Base-by-base conservation (phyloP, 1,284 basidiomycete species). In the Moesziomyces antarcticus region DNA sequence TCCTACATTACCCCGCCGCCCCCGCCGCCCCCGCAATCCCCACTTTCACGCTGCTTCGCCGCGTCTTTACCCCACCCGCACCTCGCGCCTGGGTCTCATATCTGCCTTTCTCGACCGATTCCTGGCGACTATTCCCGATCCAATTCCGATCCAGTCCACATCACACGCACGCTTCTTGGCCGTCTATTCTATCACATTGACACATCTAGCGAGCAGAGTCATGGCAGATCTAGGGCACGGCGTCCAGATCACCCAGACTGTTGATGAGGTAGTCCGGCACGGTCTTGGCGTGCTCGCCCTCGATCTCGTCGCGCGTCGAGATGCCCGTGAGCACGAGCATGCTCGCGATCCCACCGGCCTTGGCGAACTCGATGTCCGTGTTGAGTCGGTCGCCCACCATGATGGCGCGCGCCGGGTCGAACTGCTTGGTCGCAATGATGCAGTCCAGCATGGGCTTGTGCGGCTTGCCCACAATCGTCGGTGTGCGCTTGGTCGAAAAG, bases 321-420 rank as follows among this genome's bases (percentile, higher is more conserved):
- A 85, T 82, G 0, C 95, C 96, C n/a, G 94, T 97, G 72, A 99
- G 87, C 52, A 99, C 97, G 44, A 98, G 89, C 53, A 98, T 86
- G 1, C 94, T 96, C 16, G 92, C 86, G 21, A 98, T 87, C 14
- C 92, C 92, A 24, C 93, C 93, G 47, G 89, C 88, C 84, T 93
- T 88, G 47, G 93, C 96, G 79, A 99, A 99, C 49, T 92, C 85
- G 78, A 97, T 94, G 85, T 99, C 97, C 1, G 97, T 99, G 79
- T 93, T 91, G 66, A 99, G 87, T 62, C 97, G 89, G 85, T 99
- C 96, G 42, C 96, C 96, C 44, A 98, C 88, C 92, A 99, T 97
- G 80, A 99, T 89, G 1, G 95, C 94, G 50, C 90, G 87, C 58
- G 88, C 85, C 40, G 91, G 91, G 84, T 98, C 92, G 44, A 79